phyloP scores from a whole-genome alignment of 2,329 filamentous ascomycete species.

The Cercospora sp. region DNA sequence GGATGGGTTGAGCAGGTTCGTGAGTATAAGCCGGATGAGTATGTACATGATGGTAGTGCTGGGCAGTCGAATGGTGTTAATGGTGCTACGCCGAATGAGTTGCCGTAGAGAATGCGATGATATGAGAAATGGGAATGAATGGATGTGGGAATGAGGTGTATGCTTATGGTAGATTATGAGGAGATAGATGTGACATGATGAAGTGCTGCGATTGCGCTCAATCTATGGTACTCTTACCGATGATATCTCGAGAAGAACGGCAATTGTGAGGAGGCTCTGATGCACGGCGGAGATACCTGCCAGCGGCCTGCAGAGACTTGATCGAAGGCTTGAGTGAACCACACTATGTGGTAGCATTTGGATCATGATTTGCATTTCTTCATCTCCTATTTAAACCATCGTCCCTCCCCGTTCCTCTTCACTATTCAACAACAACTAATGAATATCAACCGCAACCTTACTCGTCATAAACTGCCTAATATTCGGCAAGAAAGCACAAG shows the following conservation, averaged over 20 bases:
- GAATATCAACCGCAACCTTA: slow-evolving; percentile 29
- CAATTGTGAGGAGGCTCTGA: no score
- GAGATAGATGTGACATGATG: background rate
- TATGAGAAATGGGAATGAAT: no score
- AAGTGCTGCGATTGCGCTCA: background rate
- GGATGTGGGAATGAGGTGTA: background rate
- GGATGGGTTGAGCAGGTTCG: slow-evolving; percentile 63
- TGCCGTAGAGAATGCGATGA: slow-evolving; percentile 23
- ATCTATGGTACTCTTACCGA: no score
- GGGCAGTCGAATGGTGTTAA: slow-evolving; percentile 14
- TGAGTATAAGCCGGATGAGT: slow-evolving; percentile 40
- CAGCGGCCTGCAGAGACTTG: no score
- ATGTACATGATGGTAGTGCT: slow-evolving; percentile 23
- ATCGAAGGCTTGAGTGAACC: no score
- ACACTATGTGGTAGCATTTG: no score
- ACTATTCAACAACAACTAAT: slow-evolving; percentile 7
- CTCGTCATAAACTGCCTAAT: slow-evolving; percentile 29
- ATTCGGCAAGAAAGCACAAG: slow-evolving; percentile 29
- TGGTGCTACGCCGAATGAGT: slow-evolving; percentile 22
- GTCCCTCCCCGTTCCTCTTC: no score
- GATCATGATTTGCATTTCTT: no score
- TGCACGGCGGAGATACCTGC: no score
- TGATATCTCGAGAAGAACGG: no score
- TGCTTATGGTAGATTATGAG: background rate
- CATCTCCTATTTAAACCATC: no score